phyloP scores from a whole-genome alignment of 306 rosid species.

The Phaseolus lunatus region DNA sequence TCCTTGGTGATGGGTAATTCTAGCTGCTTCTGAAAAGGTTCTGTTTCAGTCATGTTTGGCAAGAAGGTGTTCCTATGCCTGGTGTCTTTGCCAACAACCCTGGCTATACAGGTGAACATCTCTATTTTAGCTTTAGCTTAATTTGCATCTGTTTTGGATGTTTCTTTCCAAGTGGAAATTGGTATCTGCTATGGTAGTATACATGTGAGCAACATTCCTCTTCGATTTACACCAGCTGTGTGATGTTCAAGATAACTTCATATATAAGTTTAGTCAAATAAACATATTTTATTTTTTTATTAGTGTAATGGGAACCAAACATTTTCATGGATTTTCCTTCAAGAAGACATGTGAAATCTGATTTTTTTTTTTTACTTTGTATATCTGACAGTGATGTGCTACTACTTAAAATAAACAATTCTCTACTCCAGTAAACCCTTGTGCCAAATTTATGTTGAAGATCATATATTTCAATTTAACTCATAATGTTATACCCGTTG shows the following conservation, averaged over 20 bases:
- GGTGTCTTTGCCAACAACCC: slow-evolving; percentile 60
- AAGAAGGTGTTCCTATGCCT: slow-evolving; percentile 60
- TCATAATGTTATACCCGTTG: neutral
- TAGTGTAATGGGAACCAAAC: slow-evolving; percentile 11
- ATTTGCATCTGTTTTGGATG: neutral
- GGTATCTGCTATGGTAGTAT: neutral
- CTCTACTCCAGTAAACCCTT: neutral
- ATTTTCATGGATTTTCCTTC: slow-evolving; percentile 17
- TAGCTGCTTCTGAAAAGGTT: slow-evolving; percentile 51
- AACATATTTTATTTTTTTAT: neutral
- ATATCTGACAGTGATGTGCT: neutral
- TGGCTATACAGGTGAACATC: slow-evolving; percentile 76
- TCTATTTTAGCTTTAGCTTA: slow-evolving; percentile 35
- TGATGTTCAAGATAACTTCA: slow-evolving; percentile 32
- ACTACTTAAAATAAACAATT: neutral
- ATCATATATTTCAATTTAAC: slow-evolving; percentile 15
- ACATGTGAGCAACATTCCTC: slow-evolving; percentile 14
- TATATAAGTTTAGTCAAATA: slow-evolving; percentile 17
- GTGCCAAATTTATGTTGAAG: slow-evolving; percentile 8
- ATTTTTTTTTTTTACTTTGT: neutral
- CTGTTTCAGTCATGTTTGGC: slow-evolving; percentile 65
- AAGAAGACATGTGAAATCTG: slow-evolving; percentile 22
- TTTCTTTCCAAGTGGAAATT: slow-evolving; percentile 33
- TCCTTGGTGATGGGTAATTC: slow-evolving; percentile 40
- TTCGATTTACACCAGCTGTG: slow-evolving; percentile 6